Conservation (phyloP, 169 alveolate species). For the Eimeria zaria region DNA sequence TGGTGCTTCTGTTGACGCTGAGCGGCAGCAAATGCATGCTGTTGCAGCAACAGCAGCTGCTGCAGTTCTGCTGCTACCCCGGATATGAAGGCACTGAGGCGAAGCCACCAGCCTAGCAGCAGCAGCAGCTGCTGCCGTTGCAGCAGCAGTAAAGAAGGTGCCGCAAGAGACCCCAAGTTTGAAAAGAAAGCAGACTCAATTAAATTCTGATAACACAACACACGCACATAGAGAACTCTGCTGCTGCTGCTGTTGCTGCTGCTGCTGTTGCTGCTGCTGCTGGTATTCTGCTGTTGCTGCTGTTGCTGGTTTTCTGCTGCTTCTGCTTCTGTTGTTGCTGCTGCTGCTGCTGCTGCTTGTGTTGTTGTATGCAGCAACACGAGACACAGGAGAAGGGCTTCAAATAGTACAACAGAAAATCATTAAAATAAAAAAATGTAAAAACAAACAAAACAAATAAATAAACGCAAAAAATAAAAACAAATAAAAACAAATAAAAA, state of each 20-base stretch:
- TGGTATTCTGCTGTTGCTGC: neutral
- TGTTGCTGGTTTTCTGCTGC: neutral
- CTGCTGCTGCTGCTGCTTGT: constrained; percentile 8
- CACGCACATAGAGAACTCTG: neutral
- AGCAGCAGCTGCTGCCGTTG: constrained; percentile 39
- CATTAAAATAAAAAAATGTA: no score
- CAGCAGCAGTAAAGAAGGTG: constrained; percentile 53
- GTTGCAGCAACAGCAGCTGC: constrained; percentile 58
- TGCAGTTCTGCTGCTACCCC: constrained; percentile 37
- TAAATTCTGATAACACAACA: neutral
- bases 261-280: neutral
- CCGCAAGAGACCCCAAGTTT: constrained; percentile 38
- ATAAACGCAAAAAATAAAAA: neutral
- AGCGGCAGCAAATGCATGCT: neutral
- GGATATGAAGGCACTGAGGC: constrained; percentile 38
- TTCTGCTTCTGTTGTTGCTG: no score
- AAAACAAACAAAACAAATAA: neutral
- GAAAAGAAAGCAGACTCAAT: constrained; percentile 22
- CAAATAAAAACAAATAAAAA: no score
- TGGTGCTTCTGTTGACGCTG: neutral
- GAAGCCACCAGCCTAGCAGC: constrained; percentile 72
- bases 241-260: constrained; percentile 4
- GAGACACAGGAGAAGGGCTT: neutral
- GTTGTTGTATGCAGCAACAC: neutral
- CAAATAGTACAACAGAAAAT: no score